phyloP scores from a whole-genome alignment of 371 early-diverging fungal species.

The Blakeslea trispora region DNA sequence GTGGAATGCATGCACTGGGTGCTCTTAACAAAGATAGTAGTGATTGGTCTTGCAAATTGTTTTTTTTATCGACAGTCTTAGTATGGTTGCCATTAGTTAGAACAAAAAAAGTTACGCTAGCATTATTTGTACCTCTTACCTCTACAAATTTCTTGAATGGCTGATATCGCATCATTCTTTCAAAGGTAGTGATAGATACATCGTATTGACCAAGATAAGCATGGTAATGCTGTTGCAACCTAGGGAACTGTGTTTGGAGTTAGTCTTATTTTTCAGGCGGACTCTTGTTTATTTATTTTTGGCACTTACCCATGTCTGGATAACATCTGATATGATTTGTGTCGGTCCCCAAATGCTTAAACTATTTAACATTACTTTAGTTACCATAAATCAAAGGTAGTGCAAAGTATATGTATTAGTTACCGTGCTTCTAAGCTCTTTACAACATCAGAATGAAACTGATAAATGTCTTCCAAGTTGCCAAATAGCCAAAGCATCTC shows the following conservation, averaged over 20 bases:
- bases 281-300: conserved; percentile 4
- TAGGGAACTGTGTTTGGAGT: conserved; percentile 24
- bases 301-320: conserved; percentile 37
- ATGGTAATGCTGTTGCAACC: conserved; percentile 24
- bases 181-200: conserved; percentile 35
- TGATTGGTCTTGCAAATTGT: conserved; percentile 16
- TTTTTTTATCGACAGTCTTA: conserved; percentile 8
- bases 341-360: conserved; percentile 54
- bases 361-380: conserved; percentile 13
- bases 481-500: conserved; percentile 44
- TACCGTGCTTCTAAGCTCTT: conserved; percentile 40
- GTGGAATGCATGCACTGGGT: conserved; percentile 34
- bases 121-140: conserved; percentile 19
- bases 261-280: neutral
- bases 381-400: neutral
- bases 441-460: conserved; percentile 31
- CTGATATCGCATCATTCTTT: conserved; percentile 35
- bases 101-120: conserved; percentile 1
- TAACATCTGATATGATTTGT: conserved; percentile 53
- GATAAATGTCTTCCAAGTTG: conserved; percentile 36
- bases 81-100: neutral
- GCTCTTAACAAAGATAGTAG: conserved; percentile 36
- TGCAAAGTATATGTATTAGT: neutral
- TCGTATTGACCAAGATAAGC: conserved; percentile 41
- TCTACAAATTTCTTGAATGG: conserved; percentile 51